phyloP scores from a whole-genome alignment of 495 filamentous ascomycete genomes.

The Cairneyella variabilis region DNA sequence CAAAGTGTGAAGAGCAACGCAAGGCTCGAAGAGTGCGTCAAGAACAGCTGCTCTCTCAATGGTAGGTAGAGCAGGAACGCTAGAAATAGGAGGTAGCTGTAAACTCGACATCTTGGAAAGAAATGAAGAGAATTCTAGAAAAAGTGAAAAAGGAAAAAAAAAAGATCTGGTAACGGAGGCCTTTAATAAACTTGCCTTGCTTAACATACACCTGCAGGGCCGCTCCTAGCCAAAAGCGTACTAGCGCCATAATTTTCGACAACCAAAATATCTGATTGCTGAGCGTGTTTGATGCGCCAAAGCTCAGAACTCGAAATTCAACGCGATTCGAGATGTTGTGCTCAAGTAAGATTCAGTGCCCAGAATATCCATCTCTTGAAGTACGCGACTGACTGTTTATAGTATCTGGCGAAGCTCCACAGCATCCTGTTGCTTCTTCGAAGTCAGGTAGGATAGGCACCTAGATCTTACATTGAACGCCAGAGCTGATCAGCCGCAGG shows the following conservation, averaged over 20 bases:
- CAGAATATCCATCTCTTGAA: not conserved
- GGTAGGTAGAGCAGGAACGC: slow-evolving; percentile 51
- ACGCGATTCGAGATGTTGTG: slow-evolving; percentile 57
- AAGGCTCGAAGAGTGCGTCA: slow-evolving; percentile 86
- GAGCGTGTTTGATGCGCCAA: slow-evolving; percentile 13
- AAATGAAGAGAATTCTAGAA: not conserved
- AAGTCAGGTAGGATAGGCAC: slow-evolving; percentile 73
- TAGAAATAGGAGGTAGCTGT: slow-evolving; percentile 47
- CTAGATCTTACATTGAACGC: slow-evolving; percentile 5
- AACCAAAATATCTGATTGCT: slow-evolving; percentile 6
- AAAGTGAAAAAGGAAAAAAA: not conserved
- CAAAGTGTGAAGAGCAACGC: slow-evolving; percentile 66
- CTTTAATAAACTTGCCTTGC: too few species aligned
- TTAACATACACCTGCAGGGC: too few species aligned
- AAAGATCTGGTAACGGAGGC: not conserved
- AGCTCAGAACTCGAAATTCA: slow-evolving; percentile 17
- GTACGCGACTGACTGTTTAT: slow-evolving; percentile 24
- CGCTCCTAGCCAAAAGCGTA: not conserved
- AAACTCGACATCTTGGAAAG: slow-evolving; percentile 22
- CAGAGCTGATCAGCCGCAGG: slow-evolving; percentile 48
- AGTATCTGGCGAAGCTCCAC: slow-evolving; percentile 97
- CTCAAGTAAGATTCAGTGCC: slow-evolving; percentile 55
- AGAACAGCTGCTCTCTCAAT: slow-evolving; percentile 58
- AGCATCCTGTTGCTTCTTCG: slow-evolving; percentile 88
- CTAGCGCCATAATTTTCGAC: slow-evolving; percentile 15